phyloP scores from a whole-genome alignment of 2,329 filamentous ascomycete genomes.

The Trichoderma breve region DNA sequence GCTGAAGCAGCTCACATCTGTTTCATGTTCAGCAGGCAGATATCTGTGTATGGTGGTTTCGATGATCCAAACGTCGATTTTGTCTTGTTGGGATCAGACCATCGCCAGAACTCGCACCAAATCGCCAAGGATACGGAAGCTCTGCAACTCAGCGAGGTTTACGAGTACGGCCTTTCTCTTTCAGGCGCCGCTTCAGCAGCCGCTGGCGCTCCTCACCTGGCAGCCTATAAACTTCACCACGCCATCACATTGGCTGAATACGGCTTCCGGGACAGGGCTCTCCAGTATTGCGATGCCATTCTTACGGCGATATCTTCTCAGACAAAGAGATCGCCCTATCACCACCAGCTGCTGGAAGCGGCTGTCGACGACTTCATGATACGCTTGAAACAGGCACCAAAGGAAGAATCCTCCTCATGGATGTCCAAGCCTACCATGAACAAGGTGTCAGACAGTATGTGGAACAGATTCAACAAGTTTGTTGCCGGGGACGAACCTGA shows the following conservation, averaged over 20 bases:
- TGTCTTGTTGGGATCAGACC: slow-evolving; percentile 82
- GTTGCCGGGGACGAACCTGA: slow-evolving; percentile 88
- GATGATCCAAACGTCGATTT: slow-evolving; percentile 79
- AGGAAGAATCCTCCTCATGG: slow-evolving; percentile 79
- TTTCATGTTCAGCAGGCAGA: slow-evolving; percentile 77
- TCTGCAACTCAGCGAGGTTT: slow-evolving; percentile 92
- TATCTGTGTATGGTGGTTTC: slow-evolving; percentile 72
- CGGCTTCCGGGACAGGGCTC: slow-evolving; percentile 76
- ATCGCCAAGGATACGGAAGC: slow-evolving; percentile 79
- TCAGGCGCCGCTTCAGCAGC: slow-evolving; percentile 52
- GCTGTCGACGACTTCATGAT: slow-evolving; percentile 80
- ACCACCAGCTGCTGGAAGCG: slow-evolving; percentile 70
- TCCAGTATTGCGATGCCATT: slow-evolving; percentile 89
- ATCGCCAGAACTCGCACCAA: slow-evolving; percentile 66
- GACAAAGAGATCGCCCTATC: slow-evolving; percentile 82
- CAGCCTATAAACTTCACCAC: slow-evolving; percentile 88
- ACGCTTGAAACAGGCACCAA: slow-evolving; percentile 80
- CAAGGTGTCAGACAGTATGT: slow-evolving; percentile 87
- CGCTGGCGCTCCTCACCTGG: slow-evolving; percentile 72
- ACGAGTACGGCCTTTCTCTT: slow-evolving; percentile 83
- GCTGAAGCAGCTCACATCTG: slow-evolving; percentile 92
- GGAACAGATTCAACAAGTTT: slow-evolving; percentile 94
- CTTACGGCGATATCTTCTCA: slow-evolving; percentile 71
- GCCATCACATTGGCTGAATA: slow-evolving; percentile 80
- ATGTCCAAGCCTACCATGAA: slow-evolving; percentile 95